Evolutionary conservation across 169 alveolate genomes (phyloP), one percentile per base, ranked within the genome.

Genomic region (Plasmodium knowlesi): DNA sequence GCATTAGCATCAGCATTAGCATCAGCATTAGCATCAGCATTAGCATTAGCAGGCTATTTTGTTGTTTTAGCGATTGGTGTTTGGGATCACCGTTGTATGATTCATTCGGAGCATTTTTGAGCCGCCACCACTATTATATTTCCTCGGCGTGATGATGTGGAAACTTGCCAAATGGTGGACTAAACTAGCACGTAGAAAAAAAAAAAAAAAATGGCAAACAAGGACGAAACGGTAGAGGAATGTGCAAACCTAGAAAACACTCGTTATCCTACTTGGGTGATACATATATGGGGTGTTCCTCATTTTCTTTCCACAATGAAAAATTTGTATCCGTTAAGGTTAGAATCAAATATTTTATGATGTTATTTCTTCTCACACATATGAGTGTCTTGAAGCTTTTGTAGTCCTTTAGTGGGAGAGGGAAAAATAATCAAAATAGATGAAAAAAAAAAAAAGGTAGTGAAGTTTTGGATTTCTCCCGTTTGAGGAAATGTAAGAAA

Each of bases 321-420:
- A 88, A 88, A 53, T 88, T 88, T 8, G 86, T 78, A 57, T 88
- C 94, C 79, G 94, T 88, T 57, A 88, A 79, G 10, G 94, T 88
- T 43, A 88, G 70, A 78, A 88, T 88, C 71, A 88, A 78, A 79
- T 34, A 61, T 76, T 88, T 88, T 19, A 88, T 78, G 37, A 88
- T 78, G 34, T 12, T 88, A 71, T 88, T 88, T 79, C 94, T 88
- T 43, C 79, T 88, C 79, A 88, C 88, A 72, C 83, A 88, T 78
- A 88, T 25, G 30, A 88, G 50, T 16, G 94, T 88, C 88, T 88
- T 88, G 53, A 54, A 88, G 81, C 71, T 88, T 88, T 88, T 88
- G 71, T 88, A 88, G 53, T 88, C 94, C 94, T 88, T 78, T 14
- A 78, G 81, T 57, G 50, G 50, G 50, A 67, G 34, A 53, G 50